Percentiles rank a stretch among this genome's conserved stretches.
These are phyloP conservation scores for Epichloe sp. DNA, from an alignment of 2,329 filamentous ascomycete species.

Conservation along the genomic window DNA sequence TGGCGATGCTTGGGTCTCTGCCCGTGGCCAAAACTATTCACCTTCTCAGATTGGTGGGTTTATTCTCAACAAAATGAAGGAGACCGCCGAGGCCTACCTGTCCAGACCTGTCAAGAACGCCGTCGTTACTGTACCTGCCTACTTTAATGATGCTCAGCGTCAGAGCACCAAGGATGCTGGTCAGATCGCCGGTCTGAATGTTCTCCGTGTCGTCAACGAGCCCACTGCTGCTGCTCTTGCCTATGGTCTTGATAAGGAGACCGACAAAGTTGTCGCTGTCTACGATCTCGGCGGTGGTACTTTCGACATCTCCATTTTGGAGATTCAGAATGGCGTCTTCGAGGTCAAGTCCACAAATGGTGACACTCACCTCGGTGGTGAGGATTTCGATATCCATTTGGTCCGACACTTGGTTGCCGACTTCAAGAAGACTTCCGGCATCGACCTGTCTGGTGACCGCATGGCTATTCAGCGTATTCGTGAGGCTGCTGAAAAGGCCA, in stretches of 20 bases:
- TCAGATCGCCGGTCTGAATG: constrained; percentile 90
- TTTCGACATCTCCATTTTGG: constrained; percentile 96
- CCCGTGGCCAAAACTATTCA: constrained; percentile 89
- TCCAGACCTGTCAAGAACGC: constrained; percentile 88
- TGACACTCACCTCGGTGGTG: constrained; percentile 95
- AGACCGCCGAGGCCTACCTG: constrained; percentile 89
- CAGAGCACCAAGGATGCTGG: constrained; percentile 97
- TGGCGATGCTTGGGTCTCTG: constrained; percentile 91
- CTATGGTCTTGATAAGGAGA: constrained; percentile 92
- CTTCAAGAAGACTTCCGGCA: constrained; percentile 91
- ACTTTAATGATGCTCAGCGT: constrained; percentile 98
- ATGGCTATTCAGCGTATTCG: constrained; percentile 99
- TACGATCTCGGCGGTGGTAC: constrained; percentile 98
- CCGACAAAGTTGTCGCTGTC: constrained; percentile 79
- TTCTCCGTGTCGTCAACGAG: constrained; percentile 96
- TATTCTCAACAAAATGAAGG: constrained; percentile 97
- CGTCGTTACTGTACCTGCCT: constrained; percentile 91
- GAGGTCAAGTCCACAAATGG: constrained; percentile 99
- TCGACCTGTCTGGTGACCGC: constrained; percentile 82
- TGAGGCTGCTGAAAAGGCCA: constrained; percentile 97
- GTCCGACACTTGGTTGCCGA: constrained; percentile 87
- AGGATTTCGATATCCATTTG: constrained; percentile 92
- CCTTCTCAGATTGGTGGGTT: constrained; percentile 98
- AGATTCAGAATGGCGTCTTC: constrained; percentile 96
- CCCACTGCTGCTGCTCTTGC: constrained; percentile 90